Evolutionary conservation across 345 rosid species (phyloP).

Genomic region (Camelina sativa): DNA sequence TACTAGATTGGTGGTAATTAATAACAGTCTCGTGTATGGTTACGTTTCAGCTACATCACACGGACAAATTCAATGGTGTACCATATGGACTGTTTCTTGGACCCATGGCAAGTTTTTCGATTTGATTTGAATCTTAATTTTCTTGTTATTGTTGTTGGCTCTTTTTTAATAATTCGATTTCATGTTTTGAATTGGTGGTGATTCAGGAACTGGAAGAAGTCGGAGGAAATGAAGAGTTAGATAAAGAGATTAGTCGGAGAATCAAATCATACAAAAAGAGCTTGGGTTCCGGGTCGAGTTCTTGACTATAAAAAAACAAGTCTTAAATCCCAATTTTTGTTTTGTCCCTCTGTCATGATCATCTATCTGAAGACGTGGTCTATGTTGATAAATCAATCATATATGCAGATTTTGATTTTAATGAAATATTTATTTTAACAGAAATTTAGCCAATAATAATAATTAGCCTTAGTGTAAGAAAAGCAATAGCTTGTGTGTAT

Average conservation of each 20-base stretch:
- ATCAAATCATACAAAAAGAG: slow-evolving; percentile 51
- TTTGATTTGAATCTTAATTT: background rate
- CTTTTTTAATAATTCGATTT: background rate
- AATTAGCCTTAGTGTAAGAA: background rate
- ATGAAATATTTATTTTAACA: background rate
- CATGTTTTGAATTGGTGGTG: background rate
- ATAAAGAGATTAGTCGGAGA: slow-evolving; percentile 69
- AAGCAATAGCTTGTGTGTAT: no score
- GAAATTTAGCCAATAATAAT: background rate
- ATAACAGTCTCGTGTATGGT: background rate
- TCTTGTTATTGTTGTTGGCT: background rate
- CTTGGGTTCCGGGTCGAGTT: slow-evolving; percentile 29
- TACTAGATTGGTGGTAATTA: no score
- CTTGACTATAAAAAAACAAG: slow-evolving; percentile 24
- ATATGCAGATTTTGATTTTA: slow-evolving; percentile 30
- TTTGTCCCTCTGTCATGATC: background rate
- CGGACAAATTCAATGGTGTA: slow-evolving; percentile 82
- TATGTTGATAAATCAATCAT: slow-evolving; percentile 25
- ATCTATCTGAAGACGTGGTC: slow-evolving; percentile 5
- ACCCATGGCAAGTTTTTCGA: slow-evolving; percentile 59
- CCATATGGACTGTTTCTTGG: slow-evolving; percentile 96
- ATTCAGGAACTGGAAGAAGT: slow-evolving; percentile 76
- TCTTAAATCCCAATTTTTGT: slow-evolving; percentile 1
- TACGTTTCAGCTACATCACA: slow-evolving; percentile 75
- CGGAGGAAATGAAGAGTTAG: slow-evolving; percentile 81